Evolutionary conservation across 2,329 filamentous ascomycete species (phyloP).

Genomic region (Chaetomiaceae sp.): DNA sequence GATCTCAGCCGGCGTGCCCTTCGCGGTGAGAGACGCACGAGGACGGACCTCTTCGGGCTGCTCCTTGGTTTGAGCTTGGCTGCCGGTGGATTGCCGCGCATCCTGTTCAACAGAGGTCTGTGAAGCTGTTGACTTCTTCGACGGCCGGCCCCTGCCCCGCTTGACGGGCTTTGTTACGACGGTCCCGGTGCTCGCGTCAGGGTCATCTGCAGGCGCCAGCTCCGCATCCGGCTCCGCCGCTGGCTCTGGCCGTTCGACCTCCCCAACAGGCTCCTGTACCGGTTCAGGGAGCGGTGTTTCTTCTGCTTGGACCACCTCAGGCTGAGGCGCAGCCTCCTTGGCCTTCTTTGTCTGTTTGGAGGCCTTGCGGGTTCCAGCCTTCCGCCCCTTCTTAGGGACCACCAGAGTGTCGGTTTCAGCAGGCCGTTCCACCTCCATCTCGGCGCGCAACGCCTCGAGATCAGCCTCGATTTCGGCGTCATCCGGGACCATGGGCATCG

Average conservation of each 20-base stretch:
- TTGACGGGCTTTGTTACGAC: conserved; percentile 27
- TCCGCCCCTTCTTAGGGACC: conserved; percentile 52
- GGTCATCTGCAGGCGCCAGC: conserved; percentile 21
- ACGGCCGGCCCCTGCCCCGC: conserved; percentile 31
- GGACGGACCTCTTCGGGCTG: conserved; percentile 10
- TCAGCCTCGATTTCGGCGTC: conserved; percentile 50
- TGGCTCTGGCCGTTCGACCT: neutral
- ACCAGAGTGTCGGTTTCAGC: conserved; percentile 36
- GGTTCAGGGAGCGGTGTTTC: conserved; percentile 10
- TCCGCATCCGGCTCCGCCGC: conserved; percentile 4
- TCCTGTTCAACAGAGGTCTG: conserved; percentile 12
- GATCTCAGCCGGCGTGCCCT: conserved; percentile 15
- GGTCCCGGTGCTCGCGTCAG: conserved; percentile 26
- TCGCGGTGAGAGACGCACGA: conserved; percentile 16
- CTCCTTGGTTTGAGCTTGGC: conserved; percentile 10
- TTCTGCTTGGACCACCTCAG: conserved; percentile 23
- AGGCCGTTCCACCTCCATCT: conserved; percentile 41
- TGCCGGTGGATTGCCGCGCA: neutral
- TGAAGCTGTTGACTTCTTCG: conserved; percentile 29
- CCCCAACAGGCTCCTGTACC: neutral
- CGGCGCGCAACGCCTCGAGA: conserved; percentile 44
- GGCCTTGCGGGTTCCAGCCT: conserved; percentile 46
- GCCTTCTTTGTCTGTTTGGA: conserved; percentile 50
- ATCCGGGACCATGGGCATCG: conserved; percentile 40
- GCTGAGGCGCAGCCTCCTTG: conserved; percentile 31